Evolutionary conservation across 768 basidiomycete species (phyloP).

Genomic region (Cystobasidium tubakii): DNA sequence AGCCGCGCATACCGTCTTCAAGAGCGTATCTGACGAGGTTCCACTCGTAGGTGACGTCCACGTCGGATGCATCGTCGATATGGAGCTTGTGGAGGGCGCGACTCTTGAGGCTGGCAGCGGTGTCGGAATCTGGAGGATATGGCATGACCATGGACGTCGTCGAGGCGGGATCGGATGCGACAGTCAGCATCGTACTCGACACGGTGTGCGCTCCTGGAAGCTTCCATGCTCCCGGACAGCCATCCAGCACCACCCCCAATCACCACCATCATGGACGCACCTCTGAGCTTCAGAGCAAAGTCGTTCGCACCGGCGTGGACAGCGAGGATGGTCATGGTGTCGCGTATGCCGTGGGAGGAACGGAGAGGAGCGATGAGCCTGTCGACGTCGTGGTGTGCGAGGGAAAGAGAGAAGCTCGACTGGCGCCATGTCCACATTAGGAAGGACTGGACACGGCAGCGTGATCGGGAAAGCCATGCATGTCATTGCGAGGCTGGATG

Average conservation of each 20-base stretch:
- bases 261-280: slow-evolving; percentile 32
- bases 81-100: slow-evolving; percentile 42
- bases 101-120: slow-evolving; percentile 21
- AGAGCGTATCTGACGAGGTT: slow-evolving; percentile 44
- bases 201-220: too few relatives aligned
- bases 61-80: slow-evolving; percentile 30
- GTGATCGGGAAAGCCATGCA: neutral
- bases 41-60: slow-evolving; percentile 43
- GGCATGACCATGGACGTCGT: neutral
- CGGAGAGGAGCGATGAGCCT: too few relatives aligned
- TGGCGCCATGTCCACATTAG: neutral
- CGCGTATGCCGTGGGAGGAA: neutral
- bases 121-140: slow-evolving; percentile 30
- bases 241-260: too few relatives aligned
- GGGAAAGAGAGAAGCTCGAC: neutral
- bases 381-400: too few relatives aligned
- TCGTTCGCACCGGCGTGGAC: slow-evolving; percentile 27
- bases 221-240: neutral
- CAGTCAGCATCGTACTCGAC: too few relatives aligned
- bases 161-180: too few relatives aligned
- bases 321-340: slow-evolving; percentile 27
- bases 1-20: slow-evolving; percentile 40
- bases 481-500: too few relatives aligned
- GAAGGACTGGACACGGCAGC: neutral
- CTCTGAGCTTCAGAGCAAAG: slow-evolving; percentile 44